phyloP scores from a whole-genome alignment of 495 filamentous ascomycete genomes.

The Lasiosphaeria miniovina region DNA sequence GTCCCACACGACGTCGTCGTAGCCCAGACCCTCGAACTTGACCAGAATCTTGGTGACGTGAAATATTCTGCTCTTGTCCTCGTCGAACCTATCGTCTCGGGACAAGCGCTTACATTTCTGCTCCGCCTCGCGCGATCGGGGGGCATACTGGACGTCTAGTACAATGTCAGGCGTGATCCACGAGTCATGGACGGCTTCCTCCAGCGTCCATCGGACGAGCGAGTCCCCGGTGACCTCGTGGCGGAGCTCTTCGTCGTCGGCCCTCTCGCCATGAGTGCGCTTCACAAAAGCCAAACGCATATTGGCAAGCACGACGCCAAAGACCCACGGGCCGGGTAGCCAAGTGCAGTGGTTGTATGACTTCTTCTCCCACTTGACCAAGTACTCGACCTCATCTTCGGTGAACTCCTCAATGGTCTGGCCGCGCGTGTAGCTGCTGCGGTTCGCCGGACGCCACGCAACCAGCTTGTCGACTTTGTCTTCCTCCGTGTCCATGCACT shows the following conservation, averaged over 20 bases:
- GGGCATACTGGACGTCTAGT: slow-evolving; percentile 61
- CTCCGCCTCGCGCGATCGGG: slow-evolving; percentile 31
- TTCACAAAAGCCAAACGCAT: slow-evolving; percentile 77
- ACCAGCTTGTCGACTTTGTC: slow-evolving; percentile 68
- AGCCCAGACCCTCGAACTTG: slow-evolving; percentile 94
- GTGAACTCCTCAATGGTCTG: slow-evolving; percentile 50
- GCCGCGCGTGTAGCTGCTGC: slow-evolving; percentile 45
- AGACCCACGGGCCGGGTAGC: slow-evolving; percentile 88
- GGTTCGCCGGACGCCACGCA: slow-evolving; percentile 75
- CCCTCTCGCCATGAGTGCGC: slow-evolving; percentile 52
- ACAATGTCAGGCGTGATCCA: slow-evolving; percentile 85
- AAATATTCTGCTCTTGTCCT: slow-evolving; percentile 64
- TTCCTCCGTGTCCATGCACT: slow-evolving; percentile 56
- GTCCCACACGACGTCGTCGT: slow-evolving; percentile 91
- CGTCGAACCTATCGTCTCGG: slow-evolving; percentile 48
- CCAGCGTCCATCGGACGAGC: slow-evolving; percentile 62
- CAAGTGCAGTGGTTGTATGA: slow-evolving; percentile 79
- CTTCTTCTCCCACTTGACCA: slow-evolving; percentile 78
- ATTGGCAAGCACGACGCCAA: slow-evolving; percentile 57
- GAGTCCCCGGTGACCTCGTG: slow-evolving; percentile 31
- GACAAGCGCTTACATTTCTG: slow-evolving; percentile 43
- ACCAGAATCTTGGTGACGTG: slow-evolving; percentile 70
- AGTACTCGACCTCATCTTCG: slow-evolving; percentile 75
- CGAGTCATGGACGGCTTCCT: slow-evolving; percentile 82
- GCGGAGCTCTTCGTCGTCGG: slow-evolving; percentile 16